Evolutionary conservation across 352 stramenopile genomes (phyloP).

Genomic region (Hyaloperonospora arabidopsidis): DNA sequence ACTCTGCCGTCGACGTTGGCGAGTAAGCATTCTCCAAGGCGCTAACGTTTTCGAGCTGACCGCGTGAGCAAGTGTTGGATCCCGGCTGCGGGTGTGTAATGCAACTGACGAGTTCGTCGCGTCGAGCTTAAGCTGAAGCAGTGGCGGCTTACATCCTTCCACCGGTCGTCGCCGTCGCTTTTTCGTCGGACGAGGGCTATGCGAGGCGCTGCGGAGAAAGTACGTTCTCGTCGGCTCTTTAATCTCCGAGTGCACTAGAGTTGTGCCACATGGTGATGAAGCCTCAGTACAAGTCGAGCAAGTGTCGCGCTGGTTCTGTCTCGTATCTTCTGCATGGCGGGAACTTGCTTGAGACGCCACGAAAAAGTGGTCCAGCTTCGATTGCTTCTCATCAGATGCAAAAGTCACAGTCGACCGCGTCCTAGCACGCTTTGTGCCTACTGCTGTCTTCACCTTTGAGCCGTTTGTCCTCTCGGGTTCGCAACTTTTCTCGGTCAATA

Average conservation of each 20-base stretch:
- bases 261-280: slow-evolving; percentile 14
- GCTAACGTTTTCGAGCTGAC: slow-evolving; percentile 13
- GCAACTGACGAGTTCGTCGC: slow-evolving; percentile 24
- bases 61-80: slow-evolving; percentile 14
- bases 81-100: slow-evolving; percentile 29
- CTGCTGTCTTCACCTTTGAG: not conserved
- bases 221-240: slow-evolving; percentile 24
- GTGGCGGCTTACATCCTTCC: slow-evolving; percentile 22
- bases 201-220: slow-evolving; percentile 29
- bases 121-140: slow-evolving; percentile 38
- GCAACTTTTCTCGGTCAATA: slow-evolving; percentile 1
- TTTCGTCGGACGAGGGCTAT: slow-evolving; percentile 30
- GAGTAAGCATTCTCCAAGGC: slow-evolving; percentile 29
- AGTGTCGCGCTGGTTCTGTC: slow-evolving; percentile 14
- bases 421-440: slow-evolving; percentile 10
- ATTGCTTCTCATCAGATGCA: slow-evolving; percentile 29
- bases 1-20: slow-evolving; percentile 25
- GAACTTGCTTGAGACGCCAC: slow-evolving; percentile 12
- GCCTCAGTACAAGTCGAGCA: slow-evolving; percentile 16
- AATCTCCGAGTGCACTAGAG: slow-evolving; percentile 18
- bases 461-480: slow-evolving; percentile 9
- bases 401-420: slow-evolving; percentile 24
- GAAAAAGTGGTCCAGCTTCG: slow-evolving; percentile 41
- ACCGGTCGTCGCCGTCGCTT: slow-evolving; percentile 12
- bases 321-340: slow-evolving; percentile 10